Conservation (phyloP, 2,329 filamentous ascomycete genomes). For the Trichoderma breve region DNA sequence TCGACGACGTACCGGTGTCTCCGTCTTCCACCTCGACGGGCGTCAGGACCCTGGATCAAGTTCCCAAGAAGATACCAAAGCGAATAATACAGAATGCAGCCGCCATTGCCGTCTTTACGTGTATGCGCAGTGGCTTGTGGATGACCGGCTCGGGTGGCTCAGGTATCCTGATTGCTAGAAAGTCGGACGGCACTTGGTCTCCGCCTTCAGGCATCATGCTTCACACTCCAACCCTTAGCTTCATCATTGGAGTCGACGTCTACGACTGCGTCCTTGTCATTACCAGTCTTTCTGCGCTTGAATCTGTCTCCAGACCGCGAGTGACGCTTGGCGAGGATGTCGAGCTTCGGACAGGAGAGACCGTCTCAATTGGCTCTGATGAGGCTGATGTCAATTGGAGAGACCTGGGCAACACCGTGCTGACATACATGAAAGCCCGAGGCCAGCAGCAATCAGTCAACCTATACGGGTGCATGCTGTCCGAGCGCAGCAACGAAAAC, state of each 20-base stretch:
- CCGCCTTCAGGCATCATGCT: slow-evolving; percentile 87
- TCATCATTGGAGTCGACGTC: slow-evolving; percentile 87
- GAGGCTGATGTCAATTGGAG: slow-evolving; percentile 53
- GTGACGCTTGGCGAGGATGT: slow-evolving; percentile 82
- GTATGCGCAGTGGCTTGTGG: slow-evolving; percentile 91
- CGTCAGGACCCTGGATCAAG: slow-evolving; percentile 51
- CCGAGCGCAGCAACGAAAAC: slow-evolving; percentile 58
- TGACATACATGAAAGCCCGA: slow-evolving; percentile 58
- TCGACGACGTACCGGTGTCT: slow-evolving; percentile 31
- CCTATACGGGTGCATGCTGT: slow-evolving; percentile 55
- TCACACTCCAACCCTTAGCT: slow-evolving; percentile 84
- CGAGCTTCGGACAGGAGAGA: slow-evolving; percentile 71
- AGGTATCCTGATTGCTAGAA: slow-evolving; percentile 79
- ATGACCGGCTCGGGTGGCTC: slow-evolving; percentile 87
- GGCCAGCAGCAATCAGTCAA: slow-evolving; percentile 56
- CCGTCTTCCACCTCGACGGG: slow-evolving; percentile 32
- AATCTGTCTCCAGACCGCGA: slow-evolving; percentile 76
- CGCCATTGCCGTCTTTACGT: slow-evolving; percentile 90
- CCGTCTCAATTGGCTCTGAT: slow-evolving; percentile 54
- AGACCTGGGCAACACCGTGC: slow-evolving; percentile 53
- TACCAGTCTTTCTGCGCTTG: slow-evolving; percentile 79
- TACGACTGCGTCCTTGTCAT: slow-evolving; percentile 95
- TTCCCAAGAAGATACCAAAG: slow-evolving; percentile 79
- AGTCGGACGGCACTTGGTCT: slow-evolving; percentile 85
- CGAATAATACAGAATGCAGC: slow-evolving; percentile 86